These are phyloP conservation scores for Rhododendron griersonianum DNA, from an alignment of 148 eudicot species.

Conservation along the genomic window DNA sequence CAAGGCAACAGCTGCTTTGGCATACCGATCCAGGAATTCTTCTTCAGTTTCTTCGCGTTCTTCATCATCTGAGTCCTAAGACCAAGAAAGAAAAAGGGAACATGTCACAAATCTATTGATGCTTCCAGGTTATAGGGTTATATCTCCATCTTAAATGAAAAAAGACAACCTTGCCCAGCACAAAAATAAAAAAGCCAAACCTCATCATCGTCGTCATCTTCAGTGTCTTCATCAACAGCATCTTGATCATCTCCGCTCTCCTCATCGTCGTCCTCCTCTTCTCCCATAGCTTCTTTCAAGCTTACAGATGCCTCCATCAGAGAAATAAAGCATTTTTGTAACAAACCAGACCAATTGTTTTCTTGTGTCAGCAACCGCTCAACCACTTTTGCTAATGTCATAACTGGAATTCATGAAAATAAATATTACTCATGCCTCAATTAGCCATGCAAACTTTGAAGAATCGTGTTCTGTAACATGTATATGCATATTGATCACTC, in stretches of 20 bases:
- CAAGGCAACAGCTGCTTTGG: slow-evolving; percentile 64
- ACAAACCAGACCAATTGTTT: slow-evolving; percentile 28
- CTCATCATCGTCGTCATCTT: slow-evolving; percentile 40
- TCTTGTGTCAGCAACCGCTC: slow-evolving; percentile 42
- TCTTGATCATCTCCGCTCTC: slow-evolving; percentile 35
- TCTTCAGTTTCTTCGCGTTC: slow-evolving; percentile 76
- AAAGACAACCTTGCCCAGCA: background rate
- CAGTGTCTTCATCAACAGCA: slow-evolving; percentile 36
- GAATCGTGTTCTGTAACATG: background rate
- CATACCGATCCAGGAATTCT: slow-evolving; percentile 72
- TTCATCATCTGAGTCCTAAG: slow-evolving; percentile 70
- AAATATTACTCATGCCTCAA: background rate
- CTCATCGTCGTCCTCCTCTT: slow-evolving; percentile 37
- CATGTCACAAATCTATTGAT: background rate
- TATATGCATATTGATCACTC: background rate
- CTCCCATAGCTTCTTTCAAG: slow-evolving; percentile 48
- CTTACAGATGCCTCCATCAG: slow-evolving; percentile 49
- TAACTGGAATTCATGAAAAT: slow-evolving; percentile 32
- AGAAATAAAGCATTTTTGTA: slow-evolving; percentile 51
- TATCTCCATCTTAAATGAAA: background rate
- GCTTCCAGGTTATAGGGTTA: background rate
- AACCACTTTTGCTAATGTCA: slow-evolving; percentile 52
- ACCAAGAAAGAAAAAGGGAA: slow-evolving; percentile 8
- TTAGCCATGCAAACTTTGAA: background rate
- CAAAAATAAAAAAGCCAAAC: slow-evolving; percentile 19